Base-by-base conservation (phyloP, 352 stramenopile genomes). In the Elongisporangium anandrum region DNA sequence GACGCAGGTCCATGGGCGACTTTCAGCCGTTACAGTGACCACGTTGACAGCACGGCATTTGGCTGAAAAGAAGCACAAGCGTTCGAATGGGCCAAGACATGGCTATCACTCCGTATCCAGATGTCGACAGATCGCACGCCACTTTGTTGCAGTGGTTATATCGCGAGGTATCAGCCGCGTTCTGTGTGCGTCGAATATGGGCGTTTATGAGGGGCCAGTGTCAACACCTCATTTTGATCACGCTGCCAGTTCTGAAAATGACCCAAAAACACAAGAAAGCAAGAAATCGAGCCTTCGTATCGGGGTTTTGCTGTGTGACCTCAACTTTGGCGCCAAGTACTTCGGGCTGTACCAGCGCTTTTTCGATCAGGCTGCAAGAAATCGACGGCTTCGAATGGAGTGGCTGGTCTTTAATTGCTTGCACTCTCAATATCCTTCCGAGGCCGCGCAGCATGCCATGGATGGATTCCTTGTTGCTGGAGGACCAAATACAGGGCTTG, bases 241-340 rank as follows among this genome's bases (percentile, higher is more conserved):
- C 17, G 53, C 59, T 48, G 58, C 39, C 2, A 29, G 24, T 51
- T n/a, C 23, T 64, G 2, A 21, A 6, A 53, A 34, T 52, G 41
- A 56, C 55, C 26, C 41, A 15, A 38, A 3, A 17, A 8, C 24
- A 10, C 23, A 49, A 9, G 34, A 20, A n/a, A 15, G 10, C 13
- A 55, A 22, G 12, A 26, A 24, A 7, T 26, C 48, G 4, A 22
- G 15, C 12, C 49, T 80, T n/a, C 72, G 72, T 9, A 57, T 80
- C 10, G 68, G 65, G 3, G 48, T 80, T 10, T 47, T 80, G 23
- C 66, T 80, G 22, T 80, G 72, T 20, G 72, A 80, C 19, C 34
- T 70, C 8, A 65, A 77, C 57, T 80, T 80, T 60, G 72, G 72
- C 3, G 15, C 54, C 20, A 77, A 75, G 58, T 80, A 80, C 56